phyloP scores from a whole-genome alignment of 139 green algal species.

The Closterium sp. region DNA sequence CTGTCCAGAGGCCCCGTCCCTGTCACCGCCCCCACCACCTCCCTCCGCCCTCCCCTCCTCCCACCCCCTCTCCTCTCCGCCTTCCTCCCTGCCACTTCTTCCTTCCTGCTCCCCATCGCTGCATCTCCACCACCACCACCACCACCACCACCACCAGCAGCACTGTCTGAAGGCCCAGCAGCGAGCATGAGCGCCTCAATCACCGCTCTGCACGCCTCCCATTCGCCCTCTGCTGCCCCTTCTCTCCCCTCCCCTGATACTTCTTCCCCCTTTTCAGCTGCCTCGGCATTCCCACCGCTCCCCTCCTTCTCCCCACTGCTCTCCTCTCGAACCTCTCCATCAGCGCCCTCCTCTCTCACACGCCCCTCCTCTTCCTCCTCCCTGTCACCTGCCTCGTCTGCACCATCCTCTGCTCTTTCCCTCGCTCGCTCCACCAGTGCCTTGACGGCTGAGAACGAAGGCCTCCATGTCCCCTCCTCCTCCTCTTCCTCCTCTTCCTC shows the following conservation, averaged over 20 bases:
- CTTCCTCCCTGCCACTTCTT: neutral
- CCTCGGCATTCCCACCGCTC: neutral
- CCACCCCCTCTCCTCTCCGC: neutral
- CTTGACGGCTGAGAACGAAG: neutral
- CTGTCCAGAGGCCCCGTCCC: conserved; percentile 9
- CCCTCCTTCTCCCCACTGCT: neutral
- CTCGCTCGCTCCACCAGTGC: neutral
- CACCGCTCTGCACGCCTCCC: neutral
- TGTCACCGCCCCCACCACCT: neutral
- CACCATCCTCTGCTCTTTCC: neutral
- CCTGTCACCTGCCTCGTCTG: neutral
- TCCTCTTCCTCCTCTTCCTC: neutral
- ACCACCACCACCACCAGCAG: neutral
- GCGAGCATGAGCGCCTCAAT: neutral
- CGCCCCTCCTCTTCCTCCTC: neutral
- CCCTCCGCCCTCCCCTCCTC: conserved; percentile 24
- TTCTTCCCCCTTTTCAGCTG: no score
- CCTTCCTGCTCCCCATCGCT: neutral
- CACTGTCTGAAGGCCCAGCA: neutral
- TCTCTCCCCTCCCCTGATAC: neutral
- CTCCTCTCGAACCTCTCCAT: neutral
- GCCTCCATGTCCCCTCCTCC: neutral
- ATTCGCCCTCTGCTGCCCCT: neutral
- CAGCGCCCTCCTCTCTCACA: neutral
- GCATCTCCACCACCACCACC: neutral